Evolutionary conservation across 805 yeast genomes (phyloP), one percentile per base, ranked within the genome.

Genomic region (Ogataea ramenticola): DNA sequence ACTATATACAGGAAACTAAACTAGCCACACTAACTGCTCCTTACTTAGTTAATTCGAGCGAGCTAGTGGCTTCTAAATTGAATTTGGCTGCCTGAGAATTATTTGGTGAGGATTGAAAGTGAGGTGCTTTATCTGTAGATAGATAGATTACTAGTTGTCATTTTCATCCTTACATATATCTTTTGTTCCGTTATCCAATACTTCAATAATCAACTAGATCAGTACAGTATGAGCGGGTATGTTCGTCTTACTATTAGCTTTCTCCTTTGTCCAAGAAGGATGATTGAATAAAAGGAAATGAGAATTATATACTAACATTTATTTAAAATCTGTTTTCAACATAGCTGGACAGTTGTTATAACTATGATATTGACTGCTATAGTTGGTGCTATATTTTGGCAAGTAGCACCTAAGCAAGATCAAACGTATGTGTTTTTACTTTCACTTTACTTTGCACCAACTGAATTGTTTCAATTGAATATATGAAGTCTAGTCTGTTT

Each of bases 381-480:
- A 21, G 65, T 76, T 36, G 78, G 88, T 14, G 71, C 76, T n/a
- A 69, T 74, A 37, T 81, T 89, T 47, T 90, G 97, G 97, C 67
- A 74, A 42, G 71, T 79, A 62, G 95, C 96, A 9, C 96, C 97
- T 39, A 82, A 83, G 64, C 76, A 82, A 54, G 85, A 88, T 61
- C 77, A 73, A 64, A 79, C 86, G 75, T 77, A 63, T 61, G 79
- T 72, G 34, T 38, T 24, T 22, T 8, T n/a, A 8, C 4, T 10
- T 8, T 14, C 17, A 5, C 7, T 32, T 17, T 16, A 7, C 3
- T 8, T 32, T 32, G 12, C 4, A 15, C 10, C 27, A 26, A 26
- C 10, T 26, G 7, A 26, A 7, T 26, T 26, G 27, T 26, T n/a
- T n/a, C n/a, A n/a, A n/a, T n/a, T n/a, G n/a, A n/a, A n/a, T n/a